Base-by-base conservation (phyloP, 495 filamentous ascomycete genomes). In the Podospora tetraspora region DNA sequence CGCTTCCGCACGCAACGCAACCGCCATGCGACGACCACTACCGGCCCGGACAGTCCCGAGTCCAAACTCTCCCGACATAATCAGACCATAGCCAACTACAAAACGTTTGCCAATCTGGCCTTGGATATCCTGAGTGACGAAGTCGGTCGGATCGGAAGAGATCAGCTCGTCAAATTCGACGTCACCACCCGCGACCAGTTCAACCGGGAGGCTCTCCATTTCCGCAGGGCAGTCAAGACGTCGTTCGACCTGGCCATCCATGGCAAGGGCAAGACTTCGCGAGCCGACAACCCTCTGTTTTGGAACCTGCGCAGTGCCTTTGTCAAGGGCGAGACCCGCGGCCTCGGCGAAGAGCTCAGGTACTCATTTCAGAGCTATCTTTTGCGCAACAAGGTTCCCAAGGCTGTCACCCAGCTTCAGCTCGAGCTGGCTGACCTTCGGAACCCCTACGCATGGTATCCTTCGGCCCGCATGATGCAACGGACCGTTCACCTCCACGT, bases 401-500 rank as follows among this genome's bases (percentile, higher is more conserved):
- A 76, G 52, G 73, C 72, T 58, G 71, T 80, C 64, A 70, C 63
- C 27, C 69, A 78, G 19, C 78, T 88, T 64, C 92, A 95, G 78
- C 78, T 81, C 70, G 83, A 83, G 19, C 77, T 94, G 52, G 87
- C 92, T 21, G 92, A 98, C 79, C 77, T 97, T 59, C 86, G 92
- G 34, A 92, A 87, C 75, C 96, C 96, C 0, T 84, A 87, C 62
- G 95, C 97, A 74, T 97, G 93, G 95, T 99, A 89, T 75, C 93
- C 93, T 2, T 85, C 81, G 7, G 91, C 96, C 23, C 86, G 96
- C 61, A 81, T 86, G 22, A 79, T 93, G 66, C 89, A 94, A 74
- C 85, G 96, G 43, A 94, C 87, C 2, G 85, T 97, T 66, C 91
- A 97, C 82, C 81, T 99, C 10, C 96, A 99, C 75, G 93, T 99